Conservation (phyloP, 2,329 filamentous ascomycete species). For the Pseudogymnoascus sp. region DNA sequence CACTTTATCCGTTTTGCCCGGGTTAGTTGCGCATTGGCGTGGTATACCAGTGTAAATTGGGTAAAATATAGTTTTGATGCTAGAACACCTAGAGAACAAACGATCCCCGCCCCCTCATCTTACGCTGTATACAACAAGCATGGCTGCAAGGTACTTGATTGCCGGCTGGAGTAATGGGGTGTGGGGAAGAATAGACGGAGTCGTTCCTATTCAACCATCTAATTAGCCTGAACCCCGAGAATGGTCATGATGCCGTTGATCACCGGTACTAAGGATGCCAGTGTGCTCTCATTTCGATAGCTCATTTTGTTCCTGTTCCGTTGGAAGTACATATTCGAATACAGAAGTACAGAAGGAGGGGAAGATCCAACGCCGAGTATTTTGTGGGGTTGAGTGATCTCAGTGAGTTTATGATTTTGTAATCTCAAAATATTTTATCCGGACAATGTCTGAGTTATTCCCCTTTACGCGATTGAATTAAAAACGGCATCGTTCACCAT, state of each 20-base stretch:
- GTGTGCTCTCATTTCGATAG: background rate
- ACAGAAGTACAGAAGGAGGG: background rate
- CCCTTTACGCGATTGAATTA: background rate
- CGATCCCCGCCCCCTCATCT: background rate
- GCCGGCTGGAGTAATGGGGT: background rate
- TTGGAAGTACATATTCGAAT: background rate
- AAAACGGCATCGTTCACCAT: too few species aligned
- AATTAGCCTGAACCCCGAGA: constrained; percentile 1
- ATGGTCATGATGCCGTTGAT: background rate
- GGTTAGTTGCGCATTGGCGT: background rate
- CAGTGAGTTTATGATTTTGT: background rate
- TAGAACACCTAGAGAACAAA: background rate
- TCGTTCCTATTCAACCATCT: constrained; percentile 1
- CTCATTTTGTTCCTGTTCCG: background rate
- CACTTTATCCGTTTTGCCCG: constrained; percentile 4
- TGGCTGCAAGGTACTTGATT: background rate
- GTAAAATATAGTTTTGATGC: constrained; percentile 1
- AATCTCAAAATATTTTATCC: background rate
- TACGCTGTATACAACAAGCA: background rate
- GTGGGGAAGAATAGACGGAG: background rate
- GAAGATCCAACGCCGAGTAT: background rate
- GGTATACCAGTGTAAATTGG: background rate
- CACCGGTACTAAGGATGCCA: background rate
- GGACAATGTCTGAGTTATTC: background rate
- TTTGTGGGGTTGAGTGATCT: background rate